These are phyloP conservation scores for Zygosaccharomyces bailii DNA, from an alignment of 805 yeast species.

Conservation along the genomic window DNA sequence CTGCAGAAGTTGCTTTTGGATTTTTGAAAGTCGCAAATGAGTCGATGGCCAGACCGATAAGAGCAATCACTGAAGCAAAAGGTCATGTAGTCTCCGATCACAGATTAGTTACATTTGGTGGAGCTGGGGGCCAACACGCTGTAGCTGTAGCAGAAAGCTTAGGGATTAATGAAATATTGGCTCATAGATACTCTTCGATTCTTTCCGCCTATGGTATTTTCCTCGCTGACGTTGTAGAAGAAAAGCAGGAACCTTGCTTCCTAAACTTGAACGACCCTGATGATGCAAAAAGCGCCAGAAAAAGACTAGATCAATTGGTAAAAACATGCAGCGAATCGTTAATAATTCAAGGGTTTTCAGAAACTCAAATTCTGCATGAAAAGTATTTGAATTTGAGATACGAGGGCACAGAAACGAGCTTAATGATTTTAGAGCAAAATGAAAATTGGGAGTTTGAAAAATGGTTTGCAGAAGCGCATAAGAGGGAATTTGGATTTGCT, in stretches of 20 bases:
- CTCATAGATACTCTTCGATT: conserved; percentile 78
- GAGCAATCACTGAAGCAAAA: conserved; percentile 78
- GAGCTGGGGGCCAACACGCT: conserved; percentile 92
- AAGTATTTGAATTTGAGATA: conserved; percentile 73
- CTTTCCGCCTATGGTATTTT: conserved; percentile 86
- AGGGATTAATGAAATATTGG: conserved; percentile 63
- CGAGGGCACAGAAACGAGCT: conserved; percentile 80
- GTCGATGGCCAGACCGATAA: conserved; percentile 84
- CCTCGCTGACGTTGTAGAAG: conserved; percentile 78
- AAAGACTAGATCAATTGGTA: conserved; percentile 45
- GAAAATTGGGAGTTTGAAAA: conserved; percentile 34
- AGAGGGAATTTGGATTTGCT: conserved; percentile 69
- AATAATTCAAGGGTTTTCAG: conserved; percentile 50
- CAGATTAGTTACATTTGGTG: conserved; percentile 79
- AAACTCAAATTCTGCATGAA: conserved; percentile 49
- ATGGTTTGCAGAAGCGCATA: conserved; percentile 53
- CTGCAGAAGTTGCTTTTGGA: conserved; percentile 74
- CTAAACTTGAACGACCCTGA: conserved; percentile 35
- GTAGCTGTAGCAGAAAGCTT: conserved; percentile 67
- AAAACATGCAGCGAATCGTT: conserved; percentile 42
- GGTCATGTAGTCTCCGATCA: conserved; percentile 67
- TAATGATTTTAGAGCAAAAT: conserved; percentile 51
- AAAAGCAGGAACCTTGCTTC: conserved; percentile 67
- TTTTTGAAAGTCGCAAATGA: conserved; percentile 81
- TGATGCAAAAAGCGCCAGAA: conserved; percentile 37